Percentiles rank a stretch among this genome's conserved stretches.
phyloP scores from a whole-genome alignment of 805 yeast species.

The Debaryomyces hansenii region DNA sequence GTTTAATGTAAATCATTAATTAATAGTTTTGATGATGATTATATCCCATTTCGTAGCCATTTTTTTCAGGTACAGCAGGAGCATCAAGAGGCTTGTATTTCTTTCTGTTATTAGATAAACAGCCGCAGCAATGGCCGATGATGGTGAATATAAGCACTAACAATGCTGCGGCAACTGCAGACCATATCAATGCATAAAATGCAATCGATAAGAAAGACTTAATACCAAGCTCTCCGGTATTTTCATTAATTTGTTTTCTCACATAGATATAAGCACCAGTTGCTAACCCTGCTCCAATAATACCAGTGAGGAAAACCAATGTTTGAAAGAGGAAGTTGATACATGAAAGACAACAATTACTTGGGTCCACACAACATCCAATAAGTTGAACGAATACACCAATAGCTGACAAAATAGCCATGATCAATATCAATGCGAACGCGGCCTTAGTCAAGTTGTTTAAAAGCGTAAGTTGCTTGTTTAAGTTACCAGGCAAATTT shows the following conservation, averaged over 20 bases:
- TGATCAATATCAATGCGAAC: constrained; percentile 43
- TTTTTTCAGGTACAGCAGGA: background rate
- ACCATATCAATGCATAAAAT: constrained; percentile 67
- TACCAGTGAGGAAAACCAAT: constrained; percentile 44
- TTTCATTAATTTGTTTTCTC: constrained; percentile 51
- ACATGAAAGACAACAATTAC: constrained; percentile 46
- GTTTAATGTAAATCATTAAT: background rate
- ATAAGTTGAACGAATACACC: constrained; percentile 48
- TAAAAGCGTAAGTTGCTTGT: constrained; percentile 44
- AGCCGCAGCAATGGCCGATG: constrained; percentile 44
- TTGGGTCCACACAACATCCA: constrained; percentile 43
- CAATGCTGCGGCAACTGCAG: constrained; percentile 50
- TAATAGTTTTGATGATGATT: constrained; percentile 8
- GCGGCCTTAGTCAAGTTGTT: constrained; percentile 54
- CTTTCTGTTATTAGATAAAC: constrained; percentile 31
- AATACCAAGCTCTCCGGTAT: constrained; percentile 51
- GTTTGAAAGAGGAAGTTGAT: constrained; percentile 44
- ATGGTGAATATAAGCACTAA: constrained; percentile 30
- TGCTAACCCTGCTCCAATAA: constrained; percentile 53
- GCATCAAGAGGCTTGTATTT: constrained; percentile 21
- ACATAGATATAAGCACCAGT: constrained; percentile 62
- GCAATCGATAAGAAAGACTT: constrained; percentile 48
- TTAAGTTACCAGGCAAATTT: constrained; percentile 54
- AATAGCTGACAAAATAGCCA: constrained; percentile 39
- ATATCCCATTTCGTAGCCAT: constrained; percentile 24